Base-by-base conservation (phyloP, 208 protist genomes). In the Crithidia fasciculata region DNA sequence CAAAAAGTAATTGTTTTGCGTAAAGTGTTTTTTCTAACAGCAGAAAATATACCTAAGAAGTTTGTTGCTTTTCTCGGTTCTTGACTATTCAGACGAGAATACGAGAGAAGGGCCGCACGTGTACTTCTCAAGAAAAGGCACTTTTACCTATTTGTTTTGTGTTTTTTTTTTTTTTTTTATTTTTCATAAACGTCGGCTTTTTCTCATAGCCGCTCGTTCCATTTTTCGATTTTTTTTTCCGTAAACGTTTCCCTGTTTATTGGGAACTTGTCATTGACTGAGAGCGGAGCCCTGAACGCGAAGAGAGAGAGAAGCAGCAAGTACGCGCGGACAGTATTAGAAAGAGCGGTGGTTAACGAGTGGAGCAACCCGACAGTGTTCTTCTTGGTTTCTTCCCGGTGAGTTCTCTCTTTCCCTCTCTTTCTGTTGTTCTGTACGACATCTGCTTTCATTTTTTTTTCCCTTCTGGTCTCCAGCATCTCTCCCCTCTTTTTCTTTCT, bases 221-320 rank as follows among this genome's bases (percentile, higher is more conserved):
- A 28, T 44, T 8, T 65, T 50, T 61, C 44, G 45, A 52, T 67
- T 67, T 36, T 10, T 56, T 56, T 45, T 5, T 58, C 19, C 41
- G 16, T 44, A 39, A 56, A 9, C 19, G 16, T 56, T 56, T 56
- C 28, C 62, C 37, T 56, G 36, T 68, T 57, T 43, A 10, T 6
- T 53, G 49, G 19, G 56, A 57, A 57, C 53, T 57, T 68, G 36
- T 57, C 62, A 68, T 68, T 68, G 62, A 68, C 37, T 37, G 63
- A 69, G 63, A 69, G 7, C 39, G 49, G n/a, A 45, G 49, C 45
- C n/a, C 28, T 28, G 28, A 28, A 28, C 28, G 28, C 28, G 28
- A 28, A 28, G n/a, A 28, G 28, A 28, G 28, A 28, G 45, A 49
- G 39, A 69, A 59, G 63, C 52, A 45, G 40, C 39, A 16, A 69